A percentile compares a stretch with the other conserved stretches of the same genome.
phyloP scores from a whole-genome alignment of 2,329 filamentous ascomycete genomes.

The Alternaria sp. region DNA sequence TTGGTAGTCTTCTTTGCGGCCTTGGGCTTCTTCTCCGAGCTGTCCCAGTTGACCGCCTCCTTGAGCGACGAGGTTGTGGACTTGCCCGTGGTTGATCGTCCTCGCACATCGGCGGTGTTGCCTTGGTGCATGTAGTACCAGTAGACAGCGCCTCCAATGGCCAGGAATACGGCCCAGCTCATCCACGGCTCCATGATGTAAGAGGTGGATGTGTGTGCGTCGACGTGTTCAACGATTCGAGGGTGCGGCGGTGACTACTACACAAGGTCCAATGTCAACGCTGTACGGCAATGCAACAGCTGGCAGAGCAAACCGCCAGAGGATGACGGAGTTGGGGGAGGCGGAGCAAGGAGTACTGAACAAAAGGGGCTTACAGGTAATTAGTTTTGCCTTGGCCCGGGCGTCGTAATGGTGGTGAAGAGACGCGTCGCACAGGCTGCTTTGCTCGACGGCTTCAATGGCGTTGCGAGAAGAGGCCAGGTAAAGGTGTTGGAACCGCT shows the following conservation, averaged over 20 bases:
- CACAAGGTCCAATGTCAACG: conserved; percentile 2
- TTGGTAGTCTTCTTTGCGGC: conserved; percentile 34
- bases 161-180: conserved; percentile 46
- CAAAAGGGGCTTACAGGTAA: conserved; percentile 19
- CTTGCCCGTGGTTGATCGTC: conserved; percentile 40
- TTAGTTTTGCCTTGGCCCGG: conserved; percentile 16
- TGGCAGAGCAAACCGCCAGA: background rate
- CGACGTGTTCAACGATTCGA: background rate
- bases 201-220: background rate
- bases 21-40: conserved; percentile 38
- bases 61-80: conserved; percentile 32
- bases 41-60: conserved; percentile 38
- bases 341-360: conserved; percentile 23
- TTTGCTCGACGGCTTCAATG: conserved; percentile 11
- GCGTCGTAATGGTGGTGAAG: conserved; percentile 8
- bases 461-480: conserved; percentile 33
- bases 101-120: conserved; percentile 30
- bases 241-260: conserved; percentile 1
- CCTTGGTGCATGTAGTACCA: conserved; percentile 42
- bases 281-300: background rate
- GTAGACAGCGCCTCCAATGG: conserved; percentile 37
- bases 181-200: conserved; percentile 44
- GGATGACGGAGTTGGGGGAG: conserved; percentile 14
- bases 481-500: conserved; percentile 28
- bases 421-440: conserved; percentile 21